Percentiles rank a stretch among this genome's conserved stretches.
phyloP scores from a whole-genome alignment of 78 protist species.

The Creolimax fragrantissima region DNA sequence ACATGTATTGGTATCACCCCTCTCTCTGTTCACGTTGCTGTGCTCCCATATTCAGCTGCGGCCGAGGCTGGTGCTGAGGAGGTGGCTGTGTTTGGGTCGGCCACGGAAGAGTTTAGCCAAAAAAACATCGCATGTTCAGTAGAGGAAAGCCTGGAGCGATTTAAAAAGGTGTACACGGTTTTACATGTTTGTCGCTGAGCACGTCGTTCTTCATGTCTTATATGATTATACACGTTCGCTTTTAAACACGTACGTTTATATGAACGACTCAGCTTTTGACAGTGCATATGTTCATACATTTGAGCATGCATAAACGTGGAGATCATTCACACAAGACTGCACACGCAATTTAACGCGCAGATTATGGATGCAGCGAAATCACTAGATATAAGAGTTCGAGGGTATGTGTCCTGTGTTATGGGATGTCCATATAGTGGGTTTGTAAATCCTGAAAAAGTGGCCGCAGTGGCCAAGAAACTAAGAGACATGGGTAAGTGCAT shows the following conservation, averaged over 20 bases:
- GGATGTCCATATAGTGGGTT: constrained; percentile 87
- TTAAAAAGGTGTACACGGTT: constrained; percentile 34
- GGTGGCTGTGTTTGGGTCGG: constrained; percentile 71
- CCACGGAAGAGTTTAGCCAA: constrained; percentile 52
- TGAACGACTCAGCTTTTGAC: too few species aligned
- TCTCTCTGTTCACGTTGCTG: too few species aligned
- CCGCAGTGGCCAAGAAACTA: constrained; percentile 47
- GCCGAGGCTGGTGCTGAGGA: constrained; percentile 54
- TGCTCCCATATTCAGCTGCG: too few species aligned
- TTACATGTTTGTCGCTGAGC: too few species aligned
- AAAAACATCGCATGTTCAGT: constrained; percentile 60
- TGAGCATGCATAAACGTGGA: neutral
- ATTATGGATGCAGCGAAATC: constrained; percentile 36
- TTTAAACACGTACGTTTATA: too few species aligned
- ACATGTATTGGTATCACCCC: too few species aligned
- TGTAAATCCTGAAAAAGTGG: constrained; percentile 36
- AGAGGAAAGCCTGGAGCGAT: constrained; percentile 59
- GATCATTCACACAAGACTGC: too few species aligned
- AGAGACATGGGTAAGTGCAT: constrained; percentile 50
- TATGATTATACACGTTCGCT: too few species aligned
- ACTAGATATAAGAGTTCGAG: constrained; percentile 51
- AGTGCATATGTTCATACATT: neutral
- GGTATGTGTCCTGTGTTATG: constrained; percentile 74
- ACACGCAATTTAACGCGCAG: neutral
- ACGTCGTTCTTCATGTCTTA: too few species aligned